Conservation (phyloP, 2,329 filamentous ascomycete genomes). For the Ambrosiella beaveri region DNA sequence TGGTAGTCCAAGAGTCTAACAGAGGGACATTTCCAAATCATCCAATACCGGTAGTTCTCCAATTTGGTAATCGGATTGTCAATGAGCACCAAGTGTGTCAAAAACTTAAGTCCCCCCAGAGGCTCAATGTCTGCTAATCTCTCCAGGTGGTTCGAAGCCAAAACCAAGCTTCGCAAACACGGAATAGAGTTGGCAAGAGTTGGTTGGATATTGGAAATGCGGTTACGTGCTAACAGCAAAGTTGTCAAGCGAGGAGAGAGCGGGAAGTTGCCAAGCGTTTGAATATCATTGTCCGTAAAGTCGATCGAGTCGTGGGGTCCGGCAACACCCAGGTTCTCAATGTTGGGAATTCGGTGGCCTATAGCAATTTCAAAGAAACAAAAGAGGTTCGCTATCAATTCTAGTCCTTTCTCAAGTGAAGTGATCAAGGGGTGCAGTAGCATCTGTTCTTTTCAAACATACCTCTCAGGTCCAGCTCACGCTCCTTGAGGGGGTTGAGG, state of each 20-base stretch:
- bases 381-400: constrained; percentile 55
- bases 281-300: constrained; percentile 95
- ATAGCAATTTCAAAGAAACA: constrained; percentile 27
- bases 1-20: constrained; percentile 84
- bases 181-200: constrained; percentile 60
- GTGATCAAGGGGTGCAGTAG: constrained; percentile 56
- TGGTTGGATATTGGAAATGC: constrained; percentile 65
- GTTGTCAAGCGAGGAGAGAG: constrained; percentile 76
- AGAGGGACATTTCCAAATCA: constrained; percentile 69
- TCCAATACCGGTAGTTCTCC: constrained; percentile 81
- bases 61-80: constrained; percentile 74
- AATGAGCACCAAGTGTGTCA: constrained; percentile 66
- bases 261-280: constrained; percentile 78
- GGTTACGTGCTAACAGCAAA: constrained; percentile 77
- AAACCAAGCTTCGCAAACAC: constrained; percentile 62
- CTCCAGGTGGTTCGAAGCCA: constrained; percentile 64
- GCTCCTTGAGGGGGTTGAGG: constrained; percentile 96
- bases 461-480: constrained; percentile 99
- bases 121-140: constrained; percentile 80
- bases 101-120: constrained; percentile 46
- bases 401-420: constrained; percentile 34
- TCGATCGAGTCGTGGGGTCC: constrained; percentile 96
- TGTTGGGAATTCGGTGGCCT: constrained; percentile 95
- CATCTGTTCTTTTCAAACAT: constrained; percentile 91
- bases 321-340: constrained; percentile 94